Conservation (phyloP, 116 monocot species). For the Phalaenopsis hybrid region DNA sequence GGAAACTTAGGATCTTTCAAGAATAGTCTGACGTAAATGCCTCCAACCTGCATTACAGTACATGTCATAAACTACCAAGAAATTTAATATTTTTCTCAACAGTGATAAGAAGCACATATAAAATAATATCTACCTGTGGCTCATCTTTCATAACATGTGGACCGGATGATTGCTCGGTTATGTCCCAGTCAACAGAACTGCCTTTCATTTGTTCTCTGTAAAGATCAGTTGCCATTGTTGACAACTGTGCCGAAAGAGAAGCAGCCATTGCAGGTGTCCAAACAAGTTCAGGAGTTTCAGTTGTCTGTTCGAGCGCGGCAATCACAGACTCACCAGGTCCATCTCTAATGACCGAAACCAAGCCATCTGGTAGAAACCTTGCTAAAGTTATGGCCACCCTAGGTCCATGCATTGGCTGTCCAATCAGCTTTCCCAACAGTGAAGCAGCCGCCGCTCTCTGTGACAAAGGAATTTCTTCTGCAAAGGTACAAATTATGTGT, state of each 20-base stretch:
- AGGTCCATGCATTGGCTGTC: conserved; percentile 99
- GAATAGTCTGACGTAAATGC: conserved; percentile 95
- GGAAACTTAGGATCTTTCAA: conserved; percentile 98
- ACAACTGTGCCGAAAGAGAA: conserved; percentile 91
- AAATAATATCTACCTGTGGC: conserved; percentile 65
- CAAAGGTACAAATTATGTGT: conserved; percentile 10
- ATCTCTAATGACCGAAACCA: conserved; percentile 85
- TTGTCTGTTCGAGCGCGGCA: conserved; percentile 80
- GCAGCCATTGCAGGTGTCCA: conserved; percentile 99
- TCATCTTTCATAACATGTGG: conserved; percentile 98
- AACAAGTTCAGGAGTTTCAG: conserved; percentile 99
- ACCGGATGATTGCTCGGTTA: conserved; percentile 90
- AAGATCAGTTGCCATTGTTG: conserved; percentile 95
- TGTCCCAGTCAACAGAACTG: conserved; percentile 88
- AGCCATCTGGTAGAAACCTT: conserved; percentile 97
- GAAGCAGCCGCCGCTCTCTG: conserved; percentile 97
- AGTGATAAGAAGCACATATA: not conserved
- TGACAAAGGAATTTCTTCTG: conserved; percentile 88
- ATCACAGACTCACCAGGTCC: conserved; percentile 95
- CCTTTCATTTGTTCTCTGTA: conserved; percentile 94
- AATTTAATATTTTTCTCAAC: not conserved
- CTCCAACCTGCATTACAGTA: conserved; percentile 74
- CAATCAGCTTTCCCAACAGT: conserved; percentile 84
- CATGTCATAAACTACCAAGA: not conserved
- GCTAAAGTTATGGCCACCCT: conserved; percentile 90